Base-by-base conservation (phyloP, 305 asterid genomes). In the Stenogyne calaminthoides region DNA sequence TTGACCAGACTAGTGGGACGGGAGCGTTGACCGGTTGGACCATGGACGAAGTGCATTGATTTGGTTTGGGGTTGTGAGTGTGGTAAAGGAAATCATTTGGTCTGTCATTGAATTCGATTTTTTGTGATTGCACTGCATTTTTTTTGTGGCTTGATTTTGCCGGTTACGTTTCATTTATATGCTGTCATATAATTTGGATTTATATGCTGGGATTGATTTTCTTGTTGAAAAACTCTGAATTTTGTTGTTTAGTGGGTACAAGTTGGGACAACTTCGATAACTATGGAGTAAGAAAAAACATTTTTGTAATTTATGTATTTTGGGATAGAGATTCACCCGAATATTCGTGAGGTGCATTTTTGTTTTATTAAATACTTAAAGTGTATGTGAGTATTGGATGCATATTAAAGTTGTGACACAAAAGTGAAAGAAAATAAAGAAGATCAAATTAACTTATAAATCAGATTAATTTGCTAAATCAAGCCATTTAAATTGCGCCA, bases 1-100 rank as follows among this genome's bases (percentile, higher is more conserved):
- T 27, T 6, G 91, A 81, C 96, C 93, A 87, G 0, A 85, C 86
- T 7, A 80, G 25, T 0, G 79, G 73, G 2, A 84, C 87, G 0
- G 92, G 92, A 1, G 92, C 91, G 15, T 72, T 61, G 12, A 86
- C 79, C 5, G 9, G 42, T 32, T 86, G 88, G 4, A 82, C 76
- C 22, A 76, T 51, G 15, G 39, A 25, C 0, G 89, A 84, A 11
- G 77, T 57, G 78, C 85, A 84, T 56, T 86, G 89, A n/a, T 80
- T 75, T 7, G 79, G 68, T 0, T 15, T 65, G 36, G 82, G 80
- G 3, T 47, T 73, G 81, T 70, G 83, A 1, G 55, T 29, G 74
- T 82, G 86, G 78, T 76, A 34, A 27, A 69, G 85, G 80, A 55
- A 3, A 67, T 15, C 78, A 77, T 81, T 65, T 7, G 60, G 18